Base-by-base conservation (phyloP, 108 stramenopile genomes). In the Aurantiochytrium sp. region DNA sequence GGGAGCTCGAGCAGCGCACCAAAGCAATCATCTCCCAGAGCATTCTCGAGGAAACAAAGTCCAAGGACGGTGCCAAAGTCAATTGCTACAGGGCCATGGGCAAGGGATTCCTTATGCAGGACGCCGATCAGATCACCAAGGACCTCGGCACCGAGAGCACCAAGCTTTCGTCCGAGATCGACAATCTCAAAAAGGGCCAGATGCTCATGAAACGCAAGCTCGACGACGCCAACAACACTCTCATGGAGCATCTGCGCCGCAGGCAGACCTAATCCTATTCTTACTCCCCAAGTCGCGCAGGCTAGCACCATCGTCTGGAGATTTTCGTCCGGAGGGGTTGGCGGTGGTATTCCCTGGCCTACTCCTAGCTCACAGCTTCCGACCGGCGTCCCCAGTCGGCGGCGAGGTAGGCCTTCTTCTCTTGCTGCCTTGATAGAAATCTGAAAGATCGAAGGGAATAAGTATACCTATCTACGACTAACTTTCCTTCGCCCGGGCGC, bases 151-250 rank as follows among this genome's bases (percentile, higher is more conserved):
- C 21, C n/a, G 73, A 81, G 73, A 81, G 39, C 3, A 27, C 39
- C 73, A 48, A 81, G 42, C 73, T 81, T 24, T 12, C 39, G 19
- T 48, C 42, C 39, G 73, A 81, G 15, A 48, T 81, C 1, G 42
- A 81, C 24, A 81, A 81, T 30, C 73, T 81, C 21, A 48, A 41
- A 24, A 81, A 81, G 73, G 73, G 73, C 12, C 42, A 81, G 73
- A 48, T 81, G 73, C 42, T 81, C 45, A n/a, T 81, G 42, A 81
- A 81, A 24, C 73, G 73, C 39, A 81, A 81, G 12, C n/a, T 48
- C 27, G 73, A 81, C 19, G 73, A 81, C 19, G 73, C 73, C 32
- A 65, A 65, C 59, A 65, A 27, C 59, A 65, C 59, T 8, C 59
- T 65, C 59, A 65, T 65, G 59, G 59, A 65, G 22, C 59, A 65